Base-by-base conservation (phyloP, 352 stramenopile species). In the Phytophthora megakarya region DNA sequence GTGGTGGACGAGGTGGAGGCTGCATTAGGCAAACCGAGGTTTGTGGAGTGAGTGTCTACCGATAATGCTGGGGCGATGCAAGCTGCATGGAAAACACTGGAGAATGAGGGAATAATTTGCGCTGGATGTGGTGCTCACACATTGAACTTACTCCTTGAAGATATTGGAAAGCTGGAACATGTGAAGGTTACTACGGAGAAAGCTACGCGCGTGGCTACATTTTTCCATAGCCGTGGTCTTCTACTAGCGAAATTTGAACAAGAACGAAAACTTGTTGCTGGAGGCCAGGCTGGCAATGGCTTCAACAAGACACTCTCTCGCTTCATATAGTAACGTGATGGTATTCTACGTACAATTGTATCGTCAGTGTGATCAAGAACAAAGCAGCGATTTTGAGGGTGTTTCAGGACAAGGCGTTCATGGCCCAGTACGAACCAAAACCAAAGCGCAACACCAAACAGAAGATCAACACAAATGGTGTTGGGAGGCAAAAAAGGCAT, bases 341-440 rank as follows among this genome's bases (percentile, higher is more conserved):
- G 54, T 56, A 50, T n/a, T 50, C 37, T 8, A 16, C 22, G 9
- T 49, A 51, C 26, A 55, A 45, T 18, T 26, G 25, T 12, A 10
- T 64, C 4, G 45, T 51, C 12, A 50, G 33, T n/a, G 55, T 64
- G 26, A 50, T 64, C 15, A 48, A 35, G 19, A 64, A 56, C 19
- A 49, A 32, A 49, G 45, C 42, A 15, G 55, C 37, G 8, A 49
- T 50, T 5, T 3, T n/a, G 15, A 23, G n/a, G 16, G 33, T 64
- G 15, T 44, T 64, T 18, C 15, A 43, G 4, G 55, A 64, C 16
- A 15, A 3, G 9, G 13, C n/a, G 0, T 44, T 56, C 55, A 64
- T 64, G 44, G 26, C 2, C 0, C 11, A 50, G 38, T 64, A 45
- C 26, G 49, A 50, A 15, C 3, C 1, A 5, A 62, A 54, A 9